Evolutionary conservation across 441 rosid genomes (phyloP).

Genomic region (Pelargonium australe): DNA sequence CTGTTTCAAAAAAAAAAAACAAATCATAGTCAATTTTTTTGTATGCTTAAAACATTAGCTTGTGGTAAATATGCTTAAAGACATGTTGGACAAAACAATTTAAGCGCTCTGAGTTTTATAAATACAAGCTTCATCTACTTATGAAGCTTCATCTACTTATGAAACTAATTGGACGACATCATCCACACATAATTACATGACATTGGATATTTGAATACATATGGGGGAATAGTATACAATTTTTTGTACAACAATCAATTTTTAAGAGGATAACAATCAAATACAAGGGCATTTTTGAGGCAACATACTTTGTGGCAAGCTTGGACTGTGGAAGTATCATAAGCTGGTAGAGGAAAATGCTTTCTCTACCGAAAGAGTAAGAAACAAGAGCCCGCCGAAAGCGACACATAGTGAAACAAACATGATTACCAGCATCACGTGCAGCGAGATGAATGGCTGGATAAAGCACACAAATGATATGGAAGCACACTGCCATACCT

Average conservation of each 20-base stretch:
- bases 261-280: neutral
- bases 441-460: constrained; percentile 57
- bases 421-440: constrained; percentile 57
- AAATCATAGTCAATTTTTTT: too few relatives aligned
- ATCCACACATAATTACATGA: too few relatives aligned
- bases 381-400: constrained; percentile 37
- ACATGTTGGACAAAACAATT: too few relatives aligned
- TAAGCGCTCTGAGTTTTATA: too few relatives aligned
- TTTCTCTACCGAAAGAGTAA: constrained; percentile 54
- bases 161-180: too few relatives aligned
- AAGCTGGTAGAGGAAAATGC: constrained; percentile 28
- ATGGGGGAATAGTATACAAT: too few relatives aligned
- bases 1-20: too few relatives aligned
- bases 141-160: too few relatives aligned
- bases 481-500: constrained; percentile 87
- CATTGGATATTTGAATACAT: too few relatives aligned
- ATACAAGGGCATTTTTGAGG: neutral
- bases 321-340: constrained; percentile 10
- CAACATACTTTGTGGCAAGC: neutral
- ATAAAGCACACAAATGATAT: constrained; percentile 75
- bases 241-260: neutral
- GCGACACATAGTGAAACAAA: constrained; percentile 39
- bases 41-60: too few relatives aligned
- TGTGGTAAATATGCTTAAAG: too few relatives aligned
- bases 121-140: too few relatives aligned